Base-by-base conservation (phyloP, 768 basidiomycete genomes). In the Kwoniella dendrophila region DNA sequence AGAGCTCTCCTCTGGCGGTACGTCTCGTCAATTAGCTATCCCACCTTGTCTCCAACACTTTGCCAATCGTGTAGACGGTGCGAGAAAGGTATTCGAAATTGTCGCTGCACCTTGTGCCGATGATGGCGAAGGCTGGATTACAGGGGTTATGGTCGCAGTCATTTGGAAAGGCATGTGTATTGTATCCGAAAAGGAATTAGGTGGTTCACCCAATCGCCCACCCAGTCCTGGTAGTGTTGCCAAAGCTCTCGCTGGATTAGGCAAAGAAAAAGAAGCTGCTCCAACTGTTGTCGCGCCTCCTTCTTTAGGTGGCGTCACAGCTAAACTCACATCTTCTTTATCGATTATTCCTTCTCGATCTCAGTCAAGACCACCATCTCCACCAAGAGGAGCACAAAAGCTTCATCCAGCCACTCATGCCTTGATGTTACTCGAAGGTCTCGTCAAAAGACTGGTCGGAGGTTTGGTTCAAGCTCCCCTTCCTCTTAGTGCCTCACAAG, bases 121-220 rank as follows among this genome's bases (percentile, higher is more conserved):
- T 26, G 77, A 79, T 51, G 77, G 77, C 26, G 78, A 79, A 63
- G 75, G 71, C 8, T 79, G 78, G 78, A 63, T 75, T 33, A 75
- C 78, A 6, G 75, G 74, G 24, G 69, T 79, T 7, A 70, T 76
- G 33, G 78, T 79, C n/a, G 71, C 78, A 20, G 69, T 75, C 18
- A 65, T 76, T 51, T 79, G 78, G 78, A 75, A 76, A 50, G 78
- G 73, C 8, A 74, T 79, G 67, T 69, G 71, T 55, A 53, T 70
- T n/a, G 56, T 71, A 14, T 53, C 73, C 8, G 74, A 72, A 14
- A 72, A 70, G 47, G 74, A 76, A 30, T 7, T 62, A 0, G 57
- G 62, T 2, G 30, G 56, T 6, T 24, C 60, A 7, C 32, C 27
- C 16, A 66, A 62, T 24, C 63, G 75, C 16, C 74, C 78, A 10